phyloP scores from a whole-genome alignment of 73 alveolate genomes.

The Paramecium sonneborni region DNA sequence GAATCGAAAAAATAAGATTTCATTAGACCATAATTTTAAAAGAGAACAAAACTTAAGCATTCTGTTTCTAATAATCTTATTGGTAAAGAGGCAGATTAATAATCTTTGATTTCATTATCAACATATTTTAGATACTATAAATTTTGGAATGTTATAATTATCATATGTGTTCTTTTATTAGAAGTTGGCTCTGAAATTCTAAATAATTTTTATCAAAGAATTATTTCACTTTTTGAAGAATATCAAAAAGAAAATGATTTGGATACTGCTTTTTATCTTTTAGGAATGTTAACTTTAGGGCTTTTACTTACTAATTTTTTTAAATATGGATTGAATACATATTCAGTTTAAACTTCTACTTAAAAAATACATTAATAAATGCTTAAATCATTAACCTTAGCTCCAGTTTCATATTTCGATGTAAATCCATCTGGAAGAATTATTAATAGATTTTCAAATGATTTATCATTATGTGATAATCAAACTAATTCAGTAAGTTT shows the following conservation, averaged over 20 bases:
- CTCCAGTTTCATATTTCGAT: constrained; percentile 73
- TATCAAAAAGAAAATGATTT: background rate
- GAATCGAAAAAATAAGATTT: background rate
- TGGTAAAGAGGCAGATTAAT: constrained; percentile 14
- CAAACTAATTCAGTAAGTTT: background rate
- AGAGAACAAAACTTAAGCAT: background rate
- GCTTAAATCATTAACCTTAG: constrained; percentile 40
- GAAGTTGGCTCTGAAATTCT: constrained; percentile 8
- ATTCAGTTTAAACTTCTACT: background rate
- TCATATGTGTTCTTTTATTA: background rate
- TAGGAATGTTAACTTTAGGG: background rate
- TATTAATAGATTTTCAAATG: constrained; percentile 71
- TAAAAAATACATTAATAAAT: constrained; percentile 61
- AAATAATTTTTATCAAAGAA: background rate
- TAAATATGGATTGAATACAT: background rate
- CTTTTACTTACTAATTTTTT: background rate
- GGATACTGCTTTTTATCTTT: background rate
- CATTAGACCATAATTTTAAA: background rate
- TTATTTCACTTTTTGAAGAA: background rate
- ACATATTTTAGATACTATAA: background rate
- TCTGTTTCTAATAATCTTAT: background rate
- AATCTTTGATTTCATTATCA: background rate
- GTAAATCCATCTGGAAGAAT: constrained; percentile 77
- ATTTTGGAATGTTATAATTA: background rate
- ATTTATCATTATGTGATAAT: constrained; percentile 42